Evolutionary conservation across 257 asterid species (phyloP).

Genomic region (Scutellaria baicalensis): DNA sequence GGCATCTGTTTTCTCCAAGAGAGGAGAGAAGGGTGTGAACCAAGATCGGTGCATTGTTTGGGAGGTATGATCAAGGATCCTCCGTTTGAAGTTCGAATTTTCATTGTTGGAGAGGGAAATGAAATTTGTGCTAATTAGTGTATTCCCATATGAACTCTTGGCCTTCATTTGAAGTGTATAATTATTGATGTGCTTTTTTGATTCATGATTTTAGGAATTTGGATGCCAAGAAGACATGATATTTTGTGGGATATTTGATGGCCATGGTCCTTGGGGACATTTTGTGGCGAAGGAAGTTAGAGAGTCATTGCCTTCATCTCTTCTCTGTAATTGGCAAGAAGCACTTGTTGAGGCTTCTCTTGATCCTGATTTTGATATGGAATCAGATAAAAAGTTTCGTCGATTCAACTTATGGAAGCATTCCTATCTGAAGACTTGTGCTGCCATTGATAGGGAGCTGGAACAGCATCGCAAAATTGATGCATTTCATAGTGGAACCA

Average conservation of each 20-base stretch:
- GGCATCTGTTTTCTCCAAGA: conserved; percentile 62
- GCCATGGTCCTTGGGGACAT: conserved; percentile 97
- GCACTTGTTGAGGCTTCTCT: conserved; percentile 40
- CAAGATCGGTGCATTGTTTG: conserved; percentile 82
- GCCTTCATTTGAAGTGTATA: no score
- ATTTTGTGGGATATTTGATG: conserved; percentile 89
- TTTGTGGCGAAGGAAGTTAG: conserved; percentile 71
- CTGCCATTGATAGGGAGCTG: conserved; percentile 67
- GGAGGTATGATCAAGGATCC: conserved; percentile 43
- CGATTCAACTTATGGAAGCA: conserved; percentile 56
- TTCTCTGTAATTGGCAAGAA: conserved; percentile 68
- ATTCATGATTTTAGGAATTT: conserved; percentile 38
- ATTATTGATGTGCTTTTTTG: background rate
- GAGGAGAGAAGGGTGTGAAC: conserved; percentile 77
- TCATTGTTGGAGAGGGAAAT: no score
- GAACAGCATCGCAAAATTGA: conserved; percentile 53
- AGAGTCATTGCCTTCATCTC: conserved; percentile 55
- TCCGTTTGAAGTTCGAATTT: no score
- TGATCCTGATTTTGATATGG: conserved; percentile 24
- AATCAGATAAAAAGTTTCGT: conserved; percentile 32
- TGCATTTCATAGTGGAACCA: conserved; percentile 70
- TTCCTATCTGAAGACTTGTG: conserved; percentile 64
- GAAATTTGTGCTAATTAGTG: no score
- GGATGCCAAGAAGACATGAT: conserved; percentile 79
- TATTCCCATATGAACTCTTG: no score